Evolutionary conservation across 2,329 filamentous ascomycete species (phyloP).

Genomic region (Alternaria viburni): DNA sequence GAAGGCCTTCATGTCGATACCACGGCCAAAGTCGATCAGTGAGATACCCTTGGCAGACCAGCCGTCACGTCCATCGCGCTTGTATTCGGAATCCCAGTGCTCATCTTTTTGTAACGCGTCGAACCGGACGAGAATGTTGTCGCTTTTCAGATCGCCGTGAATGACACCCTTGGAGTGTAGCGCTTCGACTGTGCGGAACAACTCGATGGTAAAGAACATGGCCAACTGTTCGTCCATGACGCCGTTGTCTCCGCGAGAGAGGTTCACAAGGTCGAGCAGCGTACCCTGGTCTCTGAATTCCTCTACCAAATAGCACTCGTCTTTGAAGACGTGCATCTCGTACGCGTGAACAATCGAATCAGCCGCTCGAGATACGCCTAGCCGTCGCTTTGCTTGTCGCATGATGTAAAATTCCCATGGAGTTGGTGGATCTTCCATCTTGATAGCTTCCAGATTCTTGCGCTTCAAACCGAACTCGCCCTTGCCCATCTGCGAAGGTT

Average conservation of each 20-base stretch:
- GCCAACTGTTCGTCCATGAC: slow-evolving; percentile 89
- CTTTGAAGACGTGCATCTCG: slow-evolving; percentile 88
- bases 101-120: slow-evolving; percentile 58
- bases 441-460: slow-evolving; percentile 78
- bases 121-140: slow-evolving; percentile 91
- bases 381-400: slow-evolving; percentile 76
- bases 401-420: slow-evolving; percentile 98
- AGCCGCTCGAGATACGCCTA: slow-evolving; percentile 73
- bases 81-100: slow-evolving; percentile 69
- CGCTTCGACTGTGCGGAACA: slow-evolving; percentile 87
- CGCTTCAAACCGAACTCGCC: slow-evolving; percentile 66
- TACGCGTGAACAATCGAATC: slow-evolving; percentile 83
- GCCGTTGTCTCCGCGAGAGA: slow-evolving; percentile 73
- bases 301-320: slow-evolving; percentile 88
- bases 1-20: slow-evolving; percentile 92
- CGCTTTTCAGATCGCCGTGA: slow-evolving; percentile 93
- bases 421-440: slow-evolving; percentile 88
- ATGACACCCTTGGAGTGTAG: slow-evolving; percentile 80
- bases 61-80: slow-evolving; percentile 73
- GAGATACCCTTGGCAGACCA: slow-evolving; percentile 82
- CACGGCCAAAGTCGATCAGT: slow-evolving; percentile 93
- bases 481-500: slow-evolving; percentile 65
- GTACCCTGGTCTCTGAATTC: slow-evolving; percentile 90
- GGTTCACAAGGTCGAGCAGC: slow-evolving; percentile 91
- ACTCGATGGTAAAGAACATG: slow-evolving; percentile 95